Evolutionary conservation across 768 basidiomycete species (phyloP), one percentile per base, ranked within the genome.

Genomic region (Termitomyces sp.): DNA sequence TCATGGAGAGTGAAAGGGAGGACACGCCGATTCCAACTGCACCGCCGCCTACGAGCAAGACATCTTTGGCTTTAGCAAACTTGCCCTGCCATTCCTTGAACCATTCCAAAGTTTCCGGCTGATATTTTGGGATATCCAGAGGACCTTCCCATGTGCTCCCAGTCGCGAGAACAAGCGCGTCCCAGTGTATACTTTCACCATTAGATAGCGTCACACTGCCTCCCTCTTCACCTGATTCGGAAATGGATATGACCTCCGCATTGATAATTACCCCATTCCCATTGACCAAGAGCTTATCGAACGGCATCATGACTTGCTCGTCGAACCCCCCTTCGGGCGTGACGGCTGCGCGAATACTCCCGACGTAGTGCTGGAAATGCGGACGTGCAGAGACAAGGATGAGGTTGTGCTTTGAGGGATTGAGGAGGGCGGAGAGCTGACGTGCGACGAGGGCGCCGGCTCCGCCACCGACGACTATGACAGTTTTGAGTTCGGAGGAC

Each of bases 41-140:
- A 23, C 84, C 85, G 35, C 83, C 84, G 25, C 83, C 85, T 1
- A 74, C 82, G 27, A 86, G 62, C 5, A 82, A 71, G 58, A 84
- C 73, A 66, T 80, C 69, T 19, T 71, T 64, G 7, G 78, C 75
- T 3, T 67, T 59, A 37, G 64, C 62, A 47, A 80, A 74, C 32
- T 72, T 72, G 9, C 62, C 59, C 27, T 73, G 69, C 65, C 70
- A 74, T 0, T 59, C 51, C 7, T 62, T 56, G 10, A 76, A 53
- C 44, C 65, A 71, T 7, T 63, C 62, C 27, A 63, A 14, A 1
- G 68, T 57, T 12, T 68, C 71, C 5, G 66, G 59, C 35, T 66
- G 68, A 1, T 53, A 61, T 14, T 73, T 64, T 0, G 82, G 83
- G 45, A 86, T 69, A 16, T 68, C 65, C 44, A 81, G 35, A 0